phyloP scores from a whole-genome alignment of 2,329 filamentous ascomycete genomes.

The Penicillium sp. region DNA sequence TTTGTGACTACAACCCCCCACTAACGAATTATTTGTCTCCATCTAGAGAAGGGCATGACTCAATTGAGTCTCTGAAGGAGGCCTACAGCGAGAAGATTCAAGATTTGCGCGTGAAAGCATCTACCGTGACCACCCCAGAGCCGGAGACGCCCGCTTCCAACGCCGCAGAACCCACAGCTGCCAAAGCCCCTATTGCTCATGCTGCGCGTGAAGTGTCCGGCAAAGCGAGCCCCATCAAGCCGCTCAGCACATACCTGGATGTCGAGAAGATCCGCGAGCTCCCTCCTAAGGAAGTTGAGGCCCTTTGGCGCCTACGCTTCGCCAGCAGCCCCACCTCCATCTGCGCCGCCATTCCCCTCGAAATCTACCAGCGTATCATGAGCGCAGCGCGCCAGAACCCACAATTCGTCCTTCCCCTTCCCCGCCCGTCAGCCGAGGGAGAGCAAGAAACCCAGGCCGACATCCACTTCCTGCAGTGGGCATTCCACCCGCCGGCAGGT shows the following conservation, averaged over 20 bases:
- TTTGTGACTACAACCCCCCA: not conserved
- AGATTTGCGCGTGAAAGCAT: conserved; percentile 66
- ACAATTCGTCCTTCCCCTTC: conserved; percentile 84
- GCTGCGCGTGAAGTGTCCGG: conserved; percentile 46
- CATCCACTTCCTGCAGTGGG: conserved; percentile 96
- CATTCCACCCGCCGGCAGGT: conserved; percentile 68
- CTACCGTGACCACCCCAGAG: conserved; percentile 53
- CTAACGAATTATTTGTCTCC: conserved; percentile 53
- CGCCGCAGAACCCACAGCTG: conserved; percentile 40
- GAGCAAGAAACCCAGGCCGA: conserved; percentile 58
- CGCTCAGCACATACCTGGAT: conserved; percentile 71
- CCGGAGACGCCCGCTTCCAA: conserved; percentile 27
- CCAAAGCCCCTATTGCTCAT: conserved; percentile 33
- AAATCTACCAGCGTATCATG: conserved; percentile 73
- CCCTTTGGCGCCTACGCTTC: conserved; percentile 88
- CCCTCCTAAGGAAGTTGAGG: conserved; percentile 77
- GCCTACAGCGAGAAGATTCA: conserved; percentile 84
- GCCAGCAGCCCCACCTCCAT: conserved; percentile 70
- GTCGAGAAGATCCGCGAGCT: conserved; percentile 73
- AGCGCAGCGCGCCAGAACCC: conserved; percentile 71
- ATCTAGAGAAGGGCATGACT: conserved; percentile 64
- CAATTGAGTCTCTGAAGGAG: conserved; percentile 62
- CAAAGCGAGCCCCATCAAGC: conserved; percentile 59
- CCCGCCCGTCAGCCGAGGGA: conserved; percentile 45
- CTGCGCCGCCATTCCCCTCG: conserved; percentile 76